A percentile compares a stretch with the other conserved stretches of the same genome.
These are phyloP conservation scores for Colletotrichum nymphaeae DNA, from an alignment of 2,329 filamentous ascomycete genomes.

Conservation along the genomic window DNA sequence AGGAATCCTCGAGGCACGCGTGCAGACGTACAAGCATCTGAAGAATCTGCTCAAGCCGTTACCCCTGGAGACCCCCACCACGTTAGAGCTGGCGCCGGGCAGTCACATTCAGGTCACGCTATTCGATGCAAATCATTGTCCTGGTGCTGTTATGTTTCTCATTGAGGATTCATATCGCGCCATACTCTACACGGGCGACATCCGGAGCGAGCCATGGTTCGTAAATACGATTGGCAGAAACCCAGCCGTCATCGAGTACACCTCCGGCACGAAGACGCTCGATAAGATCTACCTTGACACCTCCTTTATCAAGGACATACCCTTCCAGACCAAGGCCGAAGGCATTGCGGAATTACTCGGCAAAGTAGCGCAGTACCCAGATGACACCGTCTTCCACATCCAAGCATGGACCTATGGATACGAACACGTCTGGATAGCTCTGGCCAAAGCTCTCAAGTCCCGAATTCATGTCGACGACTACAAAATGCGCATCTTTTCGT, in stretches of 20 bases:
- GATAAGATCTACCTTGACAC: slow-evolving; percentile 93
- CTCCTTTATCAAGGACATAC: slow-evolving; percentile 68
- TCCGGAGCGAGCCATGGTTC: slow-evolving; percentile 89
- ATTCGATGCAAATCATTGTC: slow-evolving; percentile 92
- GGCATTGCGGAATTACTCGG: slow-evolving; percentile 79
- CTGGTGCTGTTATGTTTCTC: slow-evolving; percentile 91
- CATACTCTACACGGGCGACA: slow-evolving; percentile 89
- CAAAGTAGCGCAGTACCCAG: slow-evolving; percentile 75
- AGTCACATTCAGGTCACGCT: slow-evolving; percentile 82
- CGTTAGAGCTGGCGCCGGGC: slow-evolving; percentile 78
- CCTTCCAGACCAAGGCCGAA: slow-evolving; percentile 74
- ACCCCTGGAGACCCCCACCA: slow-evolving; percentile 82
- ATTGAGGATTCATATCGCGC: slow-evolving; percentile 80
- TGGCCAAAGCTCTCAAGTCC: slow-evolving; percentile 77
- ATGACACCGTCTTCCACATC: slow-evolving; percentile 83
- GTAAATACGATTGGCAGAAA: slow-evolving; percentile 78
- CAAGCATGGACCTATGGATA: slow-evolving; percentile 92
- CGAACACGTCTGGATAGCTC: slow-evolving; percentile 89
- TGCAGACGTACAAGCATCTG: slow-evolving; percentile 82
- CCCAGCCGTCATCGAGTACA: slow-evolving; percentile 81
- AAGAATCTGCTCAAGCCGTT: slow-evolving; percentile 81
- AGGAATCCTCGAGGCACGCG: slow-evolving; percentile 79
- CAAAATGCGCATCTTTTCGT: slow-evolving; percentile 77
- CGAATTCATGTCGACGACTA: slow-evolving; percentile 87
- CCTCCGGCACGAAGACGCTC: slow-evolving; percentile 71